These are phyloP conservation scores for Barbarea vulgaris DNA, from an alignment of 345 rosid species.

Conservation along the genomic window DNA sequence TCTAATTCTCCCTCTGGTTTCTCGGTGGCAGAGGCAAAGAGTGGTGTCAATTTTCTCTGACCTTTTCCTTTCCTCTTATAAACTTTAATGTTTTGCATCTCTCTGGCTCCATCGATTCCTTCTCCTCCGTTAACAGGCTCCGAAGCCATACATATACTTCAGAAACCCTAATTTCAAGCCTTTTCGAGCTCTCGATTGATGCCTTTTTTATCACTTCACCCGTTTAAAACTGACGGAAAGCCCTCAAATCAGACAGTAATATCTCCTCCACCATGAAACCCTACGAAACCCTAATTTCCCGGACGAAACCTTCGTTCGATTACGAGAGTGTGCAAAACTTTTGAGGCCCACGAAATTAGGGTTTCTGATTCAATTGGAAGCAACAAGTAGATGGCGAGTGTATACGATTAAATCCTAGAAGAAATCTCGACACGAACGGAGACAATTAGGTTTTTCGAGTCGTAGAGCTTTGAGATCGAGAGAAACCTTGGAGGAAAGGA, in stretches of 20 bases:
- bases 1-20: constrained; percentile 13
- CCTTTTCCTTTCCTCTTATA: constrained; percentile 71
- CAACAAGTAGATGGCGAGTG: constrained; percentile 4
- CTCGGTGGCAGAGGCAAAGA: constrained; percentile 30
- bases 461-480: constrained; percentile 21
- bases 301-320: constrained; percentile 17
- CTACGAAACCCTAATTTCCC: constrained; percentile 50
- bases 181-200: constrained; percentile 19
- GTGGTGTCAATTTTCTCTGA: constrained; percentile 33
- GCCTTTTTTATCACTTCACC: constrained; percentile 1
- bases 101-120: constrained; percentile 61
- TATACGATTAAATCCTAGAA: neutral
- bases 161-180: constrained; percentile 50
- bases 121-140: constrained; percentile 74
- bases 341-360: constrained; percentile 19
- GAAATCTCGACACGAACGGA: constrained; percentile 13
- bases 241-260: neutral
- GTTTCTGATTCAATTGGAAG: constrained; percentile 16
- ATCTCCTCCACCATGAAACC: constrained; percentile 2
- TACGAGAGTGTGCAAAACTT: constrained; percentile 23
- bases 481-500: constrained; percentile 5
- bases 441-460: constrained; percentile 33
- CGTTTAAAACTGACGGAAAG: neutral
- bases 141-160: constrained; percentile 90
- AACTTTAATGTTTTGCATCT: constrained; percentile 75